A percentile compares a stretch with the other conserved stretches of the same genome.
phyloP scores from a whole-genome alignment of 441 rosid genomes.

The Hypseocharis bilobata region DNA sequence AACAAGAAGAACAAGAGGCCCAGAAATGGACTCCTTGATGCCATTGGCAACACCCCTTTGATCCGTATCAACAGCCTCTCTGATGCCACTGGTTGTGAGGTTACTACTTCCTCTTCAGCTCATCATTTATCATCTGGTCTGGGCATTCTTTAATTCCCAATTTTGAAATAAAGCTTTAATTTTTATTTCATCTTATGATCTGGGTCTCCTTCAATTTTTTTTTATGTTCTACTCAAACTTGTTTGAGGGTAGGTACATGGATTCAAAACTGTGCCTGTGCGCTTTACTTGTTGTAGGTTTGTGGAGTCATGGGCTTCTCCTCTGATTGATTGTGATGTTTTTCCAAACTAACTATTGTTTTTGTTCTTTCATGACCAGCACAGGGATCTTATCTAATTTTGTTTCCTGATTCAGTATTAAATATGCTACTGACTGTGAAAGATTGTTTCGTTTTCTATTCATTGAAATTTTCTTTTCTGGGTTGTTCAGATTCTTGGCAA shows the following conservation, averaged over 20 bases:
- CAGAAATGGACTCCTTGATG: constrained; percentile 51
- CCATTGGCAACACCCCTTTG: constrained; percentile 77
- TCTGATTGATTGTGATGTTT: no score
- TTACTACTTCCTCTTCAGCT: constrained; percentile 14
- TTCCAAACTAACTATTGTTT: no score
- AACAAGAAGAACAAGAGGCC: constrained; percentile 31
- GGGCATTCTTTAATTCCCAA: neutral
- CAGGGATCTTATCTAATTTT: neutral
- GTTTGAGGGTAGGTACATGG: no score
- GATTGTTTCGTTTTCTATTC: neutral
- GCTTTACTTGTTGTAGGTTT: no score
- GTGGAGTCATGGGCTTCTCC: no score
- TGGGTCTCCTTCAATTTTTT: no score
- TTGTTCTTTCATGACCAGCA: neutral
- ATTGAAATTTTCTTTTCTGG: neutral
- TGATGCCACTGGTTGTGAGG: constrained; percentile 85
- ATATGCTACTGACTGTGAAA: neutral
- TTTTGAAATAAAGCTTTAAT: neutral
- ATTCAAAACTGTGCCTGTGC: no score
- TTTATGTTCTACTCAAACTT: no score
- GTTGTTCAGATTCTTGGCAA: constrained; percentile 75
- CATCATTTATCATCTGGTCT: neutral
- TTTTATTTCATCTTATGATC: no score
- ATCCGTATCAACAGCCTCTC: constrained; percentile 85
- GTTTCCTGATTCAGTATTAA: neutral